Conservation (phyloP, 176 grass and related monocot genomes). For the Aegilops umbellulata region DNA sequence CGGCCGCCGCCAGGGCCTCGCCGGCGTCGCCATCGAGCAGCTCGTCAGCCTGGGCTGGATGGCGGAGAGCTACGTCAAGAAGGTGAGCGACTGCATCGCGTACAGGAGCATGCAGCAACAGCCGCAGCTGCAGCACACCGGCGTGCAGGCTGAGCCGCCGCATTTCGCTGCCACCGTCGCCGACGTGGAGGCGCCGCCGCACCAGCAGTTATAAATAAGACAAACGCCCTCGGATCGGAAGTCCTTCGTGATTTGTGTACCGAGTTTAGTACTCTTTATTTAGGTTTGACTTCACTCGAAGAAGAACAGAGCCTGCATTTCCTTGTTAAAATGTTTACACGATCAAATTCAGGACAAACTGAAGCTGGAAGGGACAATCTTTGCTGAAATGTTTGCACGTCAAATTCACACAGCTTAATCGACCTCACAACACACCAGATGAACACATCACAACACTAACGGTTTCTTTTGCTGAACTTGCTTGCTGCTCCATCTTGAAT, state of each 20-base stretch:
- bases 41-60: neutral
- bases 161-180: neutral
- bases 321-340: neutral
- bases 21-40: constrained; percentile 6
- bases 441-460: neutral
- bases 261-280: neutral
- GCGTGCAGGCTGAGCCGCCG: neutral
- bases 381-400: neutral
- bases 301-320: no score
- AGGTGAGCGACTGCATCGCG: neutral
- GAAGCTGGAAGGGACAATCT: neutral
- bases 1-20: neutral
- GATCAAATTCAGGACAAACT: neutral
- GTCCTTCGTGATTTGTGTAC: neutral
- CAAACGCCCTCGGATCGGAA: neutral
- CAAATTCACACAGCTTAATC: neutral
- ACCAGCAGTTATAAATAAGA: neutral
- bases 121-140: neutral
- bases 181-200: neutral
- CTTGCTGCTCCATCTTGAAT: neutral
- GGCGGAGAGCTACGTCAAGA: constrained; percentile 11
- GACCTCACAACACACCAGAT: neutral
- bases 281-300: no score
- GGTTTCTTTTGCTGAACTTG: neutral
- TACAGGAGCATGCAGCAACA: neutral